These are phyloP conservation scores for Gracilaria vermiculophylla DNA, from an alignment of 23 red algal species.

Conservation along the genomic window DNA sequence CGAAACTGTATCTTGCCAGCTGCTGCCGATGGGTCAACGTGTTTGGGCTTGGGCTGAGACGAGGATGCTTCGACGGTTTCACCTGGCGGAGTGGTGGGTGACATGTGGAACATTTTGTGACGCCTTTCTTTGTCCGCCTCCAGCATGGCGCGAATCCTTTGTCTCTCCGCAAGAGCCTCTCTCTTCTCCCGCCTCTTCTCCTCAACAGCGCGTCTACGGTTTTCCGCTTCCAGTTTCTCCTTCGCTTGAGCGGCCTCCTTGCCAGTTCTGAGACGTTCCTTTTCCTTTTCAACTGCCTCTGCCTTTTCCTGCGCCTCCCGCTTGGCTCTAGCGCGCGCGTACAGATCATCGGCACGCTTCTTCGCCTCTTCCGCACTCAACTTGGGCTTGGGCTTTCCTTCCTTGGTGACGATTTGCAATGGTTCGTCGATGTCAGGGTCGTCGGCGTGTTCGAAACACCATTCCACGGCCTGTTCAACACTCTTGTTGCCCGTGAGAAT, in stretches of 20 bases:
- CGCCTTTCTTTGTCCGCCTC: constrained; percentile 74
- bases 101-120: constrained; percentile 55
- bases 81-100: constrained; percentile 6
- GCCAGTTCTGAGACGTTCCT: constrained; percentile 67
- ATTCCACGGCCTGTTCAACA: constrained; percentile 79
- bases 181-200: constrained; percentile 65
- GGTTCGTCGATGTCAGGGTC: constrained; percentile 85
- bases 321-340: constrained; percentile 65
- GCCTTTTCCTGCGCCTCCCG: constrained; percentile 86
- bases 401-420: constrained; percentile 59
- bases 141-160: constrained; percentile 76
- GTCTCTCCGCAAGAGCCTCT: constrained; percentile 56
- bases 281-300: constrained; percentile 80
- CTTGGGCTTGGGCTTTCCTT: constrained; percentile 50
- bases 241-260: constrained; percentile 73
- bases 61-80: constrained; percentile 8
- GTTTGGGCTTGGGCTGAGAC: neutral
- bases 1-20: constrained; percentile 79
- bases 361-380: constrained; percentile 71
- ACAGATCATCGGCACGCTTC: constrained; percentile 56
- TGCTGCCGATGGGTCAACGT: neutral
- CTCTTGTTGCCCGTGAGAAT: constrained; percentile 78
- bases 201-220: constrained; percentile 69
- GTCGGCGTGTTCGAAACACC: constrained; percentile 93
- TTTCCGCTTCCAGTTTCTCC: constrained; percentile 64